A percentile compares a stretch with the other conserved stretches of the same genome.
Evolutionary conservation across 257 asterid genomes (phyloP).

Genomic region (Solanum dulcamara): DNA sequence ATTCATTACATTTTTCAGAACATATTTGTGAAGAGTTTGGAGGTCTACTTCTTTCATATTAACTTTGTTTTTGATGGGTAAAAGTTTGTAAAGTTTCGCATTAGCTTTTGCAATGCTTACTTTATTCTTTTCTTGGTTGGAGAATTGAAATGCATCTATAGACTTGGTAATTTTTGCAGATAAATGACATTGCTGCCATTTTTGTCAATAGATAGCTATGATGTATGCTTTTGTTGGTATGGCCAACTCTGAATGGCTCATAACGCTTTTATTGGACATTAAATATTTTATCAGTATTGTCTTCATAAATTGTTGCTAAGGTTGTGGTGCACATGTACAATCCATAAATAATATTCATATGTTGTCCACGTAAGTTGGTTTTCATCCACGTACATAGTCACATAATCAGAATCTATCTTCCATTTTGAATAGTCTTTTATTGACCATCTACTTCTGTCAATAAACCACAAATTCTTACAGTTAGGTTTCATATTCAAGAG

Average conservation of each 20-base stretch:
- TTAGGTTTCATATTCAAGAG: neutral
- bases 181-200: neutral
- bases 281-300: neutral
- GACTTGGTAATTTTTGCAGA: neutral
- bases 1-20: conserved; percentile 90
- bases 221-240: neutral
- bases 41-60: conserved; percentile 43
- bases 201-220: neutral
- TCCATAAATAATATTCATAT: neutral
- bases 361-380: neutral
- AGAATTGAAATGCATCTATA: neutral
- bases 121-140: conserved; percentile 1
- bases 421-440: neutral
- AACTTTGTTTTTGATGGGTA: neutral
- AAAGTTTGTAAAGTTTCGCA: neutral
- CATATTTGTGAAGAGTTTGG: conserved; percentile 82
- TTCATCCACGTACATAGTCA: neutral
- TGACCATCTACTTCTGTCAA: neutral
- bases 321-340: neutral
- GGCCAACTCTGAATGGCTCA: neutral
- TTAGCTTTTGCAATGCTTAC: conserved; percentile 2
- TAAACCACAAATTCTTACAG: neutral
- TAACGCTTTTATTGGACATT: neutral
- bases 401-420: neutral
- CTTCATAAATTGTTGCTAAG: neutral